A percentile compares a stretch with the other conserved stretches of the same genome.
These are phyloP conservation scores for Scheffersomyces stipitis DNA, from an alignment of 805 yeast genomes.

Conservation along the genomic window DNA sequence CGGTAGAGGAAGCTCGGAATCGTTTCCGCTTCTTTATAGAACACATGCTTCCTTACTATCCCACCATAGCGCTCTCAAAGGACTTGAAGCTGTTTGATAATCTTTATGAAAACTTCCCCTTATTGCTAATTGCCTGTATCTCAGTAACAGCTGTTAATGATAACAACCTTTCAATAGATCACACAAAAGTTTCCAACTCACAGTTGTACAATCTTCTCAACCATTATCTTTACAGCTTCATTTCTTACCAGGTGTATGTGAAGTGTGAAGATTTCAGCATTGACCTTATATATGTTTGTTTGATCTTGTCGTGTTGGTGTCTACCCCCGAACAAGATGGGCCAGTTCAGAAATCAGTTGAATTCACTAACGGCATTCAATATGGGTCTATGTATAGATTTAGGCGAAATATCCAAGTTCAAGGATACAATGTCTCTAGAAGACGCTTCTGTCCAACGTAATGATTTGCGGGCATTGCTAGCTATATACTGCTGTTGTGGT, in stretches of 20 bases:
- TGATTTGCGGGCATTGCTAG: slow-evolving; percentile 42
- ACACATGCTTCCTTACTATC: slow-evolving; percentile 47
- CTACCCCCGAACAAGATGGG: slow-evolving; percentile 54
- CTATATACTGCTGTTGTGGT: slow-evolving; percentile 52
- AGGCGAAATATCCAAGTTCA: slow-evolving; percentile 31
- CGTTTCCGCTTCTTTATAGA: slow-evolving; percentile 36
- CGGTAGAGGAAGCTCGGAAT: slow-evolving; percentile 30
- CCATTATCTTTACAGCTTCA: slow-evolving; percentile 44
- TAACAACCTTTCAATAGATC: slow-evolving; percentile 11
- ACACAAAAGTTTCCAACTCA: slow-evolving; percentile 17
- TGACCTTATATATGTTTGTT: slow-evolving; percentile 41
- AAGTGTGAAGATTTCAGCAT: slow-evolving; percentile 43
- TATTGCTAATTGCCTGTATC: slow-evolving; percentile 42
- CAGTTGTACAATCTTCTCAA: slow-evolving; percentile 41
- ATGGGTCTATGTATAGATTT: slow-evolving; percentile 51
- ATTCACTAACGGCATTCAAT: slow-evolving; percentile 44
- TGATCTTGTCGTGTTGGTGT: slow-evolving; percentile 52
- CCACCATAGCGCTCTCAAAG: slow-evolving; percentile 44
- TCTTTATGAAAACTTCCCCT: slow-evolving; percentile 42
- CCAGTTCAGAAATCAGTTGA: slow-evolving; percentile 52
- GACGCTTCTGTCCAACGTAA: slow-evolving; percentile 24
- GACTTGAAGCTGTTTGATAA: slow-evolving; percentile 36
- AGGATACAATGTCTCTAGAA: slow-evolving; percentile 11
- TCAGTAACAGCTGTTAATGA: slow-evolving; percentile 50
- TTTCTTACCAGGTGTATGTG: slow-evolving; percentile 45